Conservation (phyloP, 768 basidiomycete species). For the Astraeus odoratus region DNA sequence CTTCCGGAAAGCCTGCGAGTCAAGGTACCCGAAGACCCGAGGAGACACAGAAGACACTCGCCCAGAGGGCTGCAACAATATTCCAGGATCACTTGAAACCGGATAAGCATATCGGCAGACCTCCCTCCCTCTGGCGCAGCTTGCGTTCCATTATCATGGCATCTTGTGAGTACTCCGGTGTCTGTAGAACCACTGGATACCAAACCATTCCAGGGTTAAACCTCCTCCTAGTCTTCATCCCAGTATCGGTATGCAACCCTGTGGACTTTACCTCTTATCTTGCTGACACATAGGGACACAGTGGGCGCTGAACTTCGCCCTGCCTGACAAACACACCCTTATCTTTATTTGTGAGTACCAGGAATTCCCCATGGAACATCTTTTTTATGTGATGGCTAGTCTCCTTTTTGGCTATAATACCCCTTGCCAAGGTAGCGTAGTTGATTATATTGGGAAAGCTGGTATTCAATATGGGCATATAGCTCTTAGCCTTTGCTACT, state of each 20-base stretch:
- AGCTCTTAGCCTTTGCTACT: slow-evolving; percentile 80
- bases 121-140: slow-evolving; percentile 42
- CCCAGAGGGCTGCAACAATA: slow-evolving; percentile 23
- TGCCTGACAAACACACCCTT: slow-evolving; percentile 47
- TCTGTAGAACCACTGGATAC: slow-evolving; percentile 1
- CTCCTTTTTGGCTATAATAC: slow-evolving; percentile 77
- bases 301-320: slow-evolving; percentile 69
- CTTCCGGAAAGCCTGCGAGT: slow-evolving; percentile 7
- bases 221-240: slow-evolving; percentile 63
- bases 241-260: slow-evolving; percentile 46
- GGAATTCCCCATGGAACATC: neutral
- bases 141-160: slow-evolving; percentile 46
- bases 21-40: neutral
- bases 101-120: slow-evolving; percentile 26
- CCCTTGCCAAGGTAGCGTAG: slow-evolving; percentile 61
- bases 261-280: neutral
- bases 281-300: slow-evolving; percentile 20
- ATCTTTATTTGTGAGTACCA: slow-evolving; percentile 65
- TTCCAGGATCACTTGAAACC: too few species aligned
- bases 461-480: slow-evolving; percentile 3
- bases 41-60: slow-evolving; percentile 9
- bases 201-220: slow-evolving; percentile 49
- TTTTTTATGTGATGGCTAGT: slow-evolving; percentile 32
- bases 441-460: neutral
- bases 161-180: slow-evolving; percentile 42